Evolutionary conservation across 202 grass and related monocot species (phyloP), one percentile per base, ranked within the genome.

Genomic region (Carex arenaria): DNA sequence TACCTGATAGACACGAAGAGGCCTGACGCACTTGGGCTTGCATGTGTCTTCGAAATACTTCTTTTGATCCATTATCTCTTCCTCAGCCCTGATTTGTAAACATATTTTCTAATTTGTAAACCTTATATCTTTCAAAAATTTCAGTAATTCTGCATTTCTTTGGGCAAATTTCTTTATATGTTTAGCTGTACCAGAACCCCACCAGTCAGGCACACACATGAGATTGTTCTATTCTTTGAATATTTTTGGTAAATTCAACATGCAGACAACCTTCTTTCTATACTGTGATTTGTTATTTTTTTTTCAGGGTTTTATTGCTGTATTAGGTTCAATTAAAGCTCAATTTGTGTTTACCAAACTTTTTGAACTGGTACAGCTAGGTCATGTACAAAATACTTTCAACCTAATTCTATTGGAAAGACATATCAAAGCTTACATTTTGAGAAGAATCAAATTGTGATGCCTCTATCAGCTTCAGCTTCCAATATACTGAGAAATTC

Each of bases 1-100:
- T 84, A 84, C 82, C 68, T 84, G 82, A 51, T 84, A 84, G 20
- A 26, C 68, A 84, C 55, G 68, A 55, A 84, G 69, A 76, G 82
- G 67, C 19, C 55, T 76, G 11, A 84, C 65, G 2, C 82, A 84
- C 31, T 84, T 84, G 31, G 82, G 67, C 52, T 84, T 84, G 52
- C 47, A 84, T 1, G 66, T 57, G 20, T 84, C 68, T 30, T 84
- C 67, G 17, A 76, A 59, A 55, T 84, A 84, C 20, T 76, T 71
- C 67, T 84, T 84, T 31, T 59, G 82, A 74, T 76, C 82, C 36
- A 51, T 42, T 14, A 73, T 28, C 56, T 75, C 82, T 61, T 84
- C 82, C 7, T 84, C 82, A 20, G 31, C 82, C 82, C 82, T 84
- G 19, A 63, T 47, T 30, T 66, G 4, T 63, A 67, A 2, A 67